Conservation (phyloP, 805 yeast species). For the Saturnispora halmiae region DNA sequence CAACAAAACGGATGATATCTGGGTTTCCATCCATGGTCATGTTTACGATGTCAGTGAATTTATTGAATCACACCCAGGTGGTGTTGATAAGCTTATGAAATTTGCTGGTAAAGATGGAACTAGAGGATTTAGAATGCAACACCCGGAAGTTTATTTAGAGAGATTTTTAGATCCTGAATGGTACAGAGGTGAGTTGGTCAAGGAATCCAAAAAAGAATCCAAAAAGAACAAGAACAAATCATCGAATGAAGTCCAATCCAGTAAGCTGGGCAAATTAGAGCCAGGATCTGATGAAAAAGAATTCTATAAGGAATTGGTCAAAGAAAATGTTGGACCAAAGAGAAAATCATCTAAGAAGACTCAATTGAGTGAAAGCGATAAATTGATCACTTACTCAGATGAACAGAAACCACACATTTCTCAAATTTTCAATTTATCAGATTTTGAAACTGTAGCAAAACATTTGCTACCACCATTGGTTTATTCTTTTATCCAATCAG, state of each 20-base stretch:
- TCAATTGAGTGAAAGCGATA: conserved; percentile 25
- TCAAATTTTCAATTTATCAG: conserved; percentile 63
- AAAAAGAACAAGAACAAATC: conserved; percentile 23
- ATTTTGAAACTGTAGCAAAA: conserved; percentile 80
- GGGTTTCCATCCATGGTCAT: conserved; percentile 75
- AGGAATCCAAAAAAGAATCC: conserved; percentile 18
- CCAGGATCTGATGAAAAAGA: conserved; percentile 1
- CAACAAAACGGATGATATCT: conserved; percentile 53
- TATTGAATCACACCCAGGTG: conserved; percentile 87
- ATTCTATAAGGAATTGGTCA: conserved; percentile 16
- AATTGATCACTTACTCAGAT: conserved; percentile 14
- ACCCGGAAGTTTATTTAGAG: conserved; percentile 22
- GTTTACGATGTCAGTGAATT: conserved; percentile 87
- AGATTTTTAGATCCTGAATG: conserved; percentile 21
- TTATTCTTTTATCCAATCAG: conserved; percentile 82
- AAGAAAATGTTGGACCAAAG: conserved; percentile 8
- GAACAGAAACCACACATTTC: conserved; percentile 56
- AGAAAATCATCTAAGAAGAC: conserved; percentile 10
- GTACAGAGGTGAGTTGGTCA: conserved; percentile 30
- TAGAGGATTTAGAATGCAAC: conserved; percentile 23
- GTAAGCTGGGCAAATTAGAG: conserved; percentile 15
- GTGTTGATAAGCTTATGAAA: conserved; percentile 62
- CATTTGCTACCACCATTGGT: conserved; percentile 63
- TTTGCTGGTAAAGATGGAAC: conserved; percentile 64
- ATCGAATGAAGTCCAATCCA: conserved; percentile 34